phyloP scores from a whole-genome alignment of 2,329 filamentous ascomycete genomes.

The Venturia oleaginea region DNA sequence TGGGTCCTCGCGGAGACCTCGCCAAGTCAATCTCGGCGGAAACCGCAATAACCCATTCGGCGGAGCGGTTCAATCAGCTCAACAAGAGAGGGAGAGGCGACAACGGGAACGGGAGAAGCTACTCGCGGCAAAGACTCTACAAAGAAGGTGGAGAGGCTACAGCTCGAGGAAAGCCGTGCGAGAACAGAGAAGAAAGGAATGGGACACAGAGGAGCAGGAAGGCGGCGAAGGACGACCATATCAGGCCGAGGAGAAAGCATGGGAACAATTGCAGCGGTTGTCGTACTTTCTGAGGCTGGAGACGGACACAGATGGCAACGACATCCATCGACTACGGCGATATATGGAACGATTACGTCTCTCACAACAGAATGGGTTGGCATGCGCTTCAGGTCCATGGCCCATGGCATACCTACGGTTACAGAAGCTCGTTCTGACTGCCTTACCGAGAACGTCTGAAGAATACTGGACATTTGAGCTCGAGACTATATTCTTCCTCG shows the following conservation, averaged over 20 bases:
- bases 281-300: conserved; percentile 34
- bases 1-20: conserved; percentile 71
- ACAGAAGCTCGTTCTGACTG: conserved; percentile 29
- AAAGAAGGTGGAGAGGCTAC: conserved; percentile 76
- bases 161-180: conserved; percentile 55
- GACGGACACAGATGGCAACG: conserved; percentile 22
- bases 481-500: conserved; percentile 9
- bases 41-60: conserved; percentile 73
- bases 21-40: conserved; percentile 91
- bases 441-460: conserved; percentile 15
- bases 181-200: conserved; percentile 28
- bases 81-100: conserved; percentile 72
- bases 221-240: neutral
- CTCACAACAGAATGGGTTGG: conserved; percentile 21
- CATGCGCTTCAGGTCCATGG: conserved; percentile 29
- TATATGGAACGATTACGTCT: conserved; percentile 22
- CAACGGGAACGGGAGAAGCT: conserved; percentile 72
- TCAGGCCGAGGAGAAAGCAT: conserved; percentile 20
- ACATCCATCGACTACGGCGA: conserved; percentile 31
- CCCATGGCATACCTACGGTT: conserved; percentile 33
- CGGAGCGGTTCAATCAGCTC: conserved; percentile 55
- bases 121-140: conserved; percentile 64
- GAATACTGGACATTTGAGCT: conserved; percentile 17
- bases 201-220: conserved; percentile 26
- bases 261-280: conserved; percentile 33